phyloP scores from a whole-genome alignment of 2,329 filamentous ascomycete species.

The Furcasterigmium furcatum region DNA sequence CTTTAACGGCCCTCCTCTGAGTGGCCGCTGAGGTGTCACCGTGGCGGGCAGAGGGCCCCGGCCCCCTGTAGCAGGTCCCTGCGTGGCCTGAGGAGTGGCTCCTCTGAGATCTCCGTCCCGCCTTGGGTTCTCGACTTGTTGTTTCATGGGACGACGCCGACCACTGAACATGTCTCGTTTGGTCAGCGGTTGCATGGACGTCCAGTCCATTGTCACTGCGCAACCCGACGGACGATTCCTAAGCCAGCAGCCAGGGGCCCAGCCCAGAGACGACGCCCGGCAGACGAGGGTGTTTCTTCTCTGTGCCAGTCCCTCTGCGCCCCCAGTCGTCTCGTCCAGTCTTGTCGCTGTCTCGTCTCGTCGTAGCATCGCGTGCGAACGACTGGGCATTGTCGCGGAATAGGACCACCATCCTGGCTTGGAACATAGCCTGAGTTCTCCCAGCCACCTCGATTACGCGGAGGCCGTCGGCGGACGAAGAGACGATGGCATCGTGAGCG shows the following conservation, averaged over 20 bases:
- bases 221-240: no score
- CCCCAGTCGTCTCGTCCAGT: not conserved
- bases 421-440: no score
- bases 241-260: no score
- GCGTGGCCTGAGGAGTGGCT: not conserved
- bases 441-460: no score
- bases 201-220: no score
- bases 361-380: not conserved
- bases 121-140: not conserved
- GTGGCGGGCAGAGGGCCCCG: not conserved
- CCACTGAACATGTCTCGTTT: not conserved
- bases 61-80: not conserved
- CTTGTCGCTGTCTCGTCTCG: not conserved
- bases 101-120: not conserved
- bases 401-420: no score
- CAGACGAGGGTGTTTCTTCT: not conserved
- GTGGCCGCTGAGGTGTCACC: not conserved
- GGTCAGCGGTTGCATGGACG: not conserved
- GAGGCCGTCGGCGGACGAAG: no score
- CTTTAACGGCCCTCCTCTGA: not conserved
- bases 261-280: no score
- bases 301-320: not conserved
- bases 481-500: no score
- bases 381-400: no score
- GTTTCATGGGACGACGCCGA: constrained; percentile 1